phyloP scores from a whole-genome alignment of 768 basidiomycete species.

The Boletellus ananiceps region DNA sequence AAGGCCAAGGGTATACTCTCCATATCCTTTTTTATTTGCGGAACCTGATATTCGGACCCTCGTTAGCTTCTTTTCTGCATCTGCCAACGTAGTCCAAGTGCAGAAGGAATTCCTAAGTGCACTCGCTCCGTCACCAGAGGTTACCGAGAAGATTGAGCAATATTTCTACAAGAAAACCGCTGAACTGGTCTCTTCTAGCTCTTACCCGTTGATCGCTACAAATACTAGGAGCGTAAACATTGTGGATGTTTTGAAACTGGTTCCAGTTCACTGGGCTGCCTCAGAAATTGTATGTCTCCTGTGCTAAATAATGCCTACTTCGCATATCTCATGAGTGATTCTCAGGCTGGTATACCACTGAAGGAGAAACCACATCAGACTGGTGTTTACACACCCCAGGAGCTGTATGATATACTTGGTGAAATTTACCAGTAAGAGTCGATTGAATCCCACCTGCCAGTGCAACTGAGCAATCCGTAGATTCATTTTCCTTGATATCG shows the following conservation, averaged over 20 bases:
- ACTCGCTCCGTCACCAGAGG: constrained; percentile 45
- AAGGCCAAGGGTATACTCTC: constrained; percentile 51
- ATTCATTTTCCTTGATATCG: constrained; percentile 72
- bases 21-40: background rate
- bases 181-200: constrained; percentile 49
- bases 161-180: constrained; percentile 67
- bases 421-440: constrained; percentile 63
- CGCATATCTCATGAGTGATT: background rate
- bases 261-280: constrained; percentile 69
- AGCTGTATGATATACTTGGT: constrained; percentile 59
- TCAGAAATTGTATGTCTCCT: constrained; percentile 53
- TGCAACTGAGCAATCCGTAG: constrained; percentile 33
- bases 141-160: constrained; percentile 45
- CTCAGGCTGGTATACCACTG: constrained; percentile 67
- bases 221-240: constrained; percentile 57
- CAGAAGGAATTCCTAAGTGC: constrained; percentile 47
- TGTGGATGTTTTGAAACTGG: constrained; percentile 61
- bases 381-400: constrained; percentile 59
- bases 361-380: constrained; percentile 49
- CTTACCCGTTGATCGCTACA: constrained; percentile 55
- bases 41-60: background rate
- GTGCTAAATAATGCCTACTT: background rate
- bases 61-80: constrained; percentile 61
- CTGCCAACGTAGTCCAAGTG: constrained; percentile 34
- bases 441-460: background rate